A percentile compares a stretch with the other conserved stretches of the same genome.
Conservation (phyloP, 2,329 filamentous ascomycete genomes). For the Monilinia polystroma region DNA sequence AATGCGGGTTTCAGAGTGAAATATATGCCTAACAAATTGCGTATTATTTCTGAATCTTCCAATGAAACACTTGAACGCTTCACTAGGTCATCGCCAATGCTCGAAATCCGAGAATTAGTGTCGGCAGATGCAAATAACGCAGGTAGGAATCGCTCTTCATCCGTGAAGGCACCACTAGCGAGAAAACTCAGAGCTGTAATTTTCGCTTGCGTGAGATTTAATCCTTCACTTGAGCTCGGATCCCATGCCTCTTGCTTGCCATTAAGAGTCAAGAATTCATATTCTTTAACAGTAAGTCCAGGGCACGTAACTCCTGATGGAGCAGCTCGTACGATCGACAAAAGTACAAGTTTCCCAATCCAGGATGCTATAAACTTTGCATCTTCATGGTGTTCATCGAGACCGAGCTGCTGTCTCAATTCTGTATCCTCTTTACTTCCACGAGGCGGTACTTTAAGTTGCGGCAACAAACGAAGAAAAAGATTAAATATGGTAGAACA, state of each 20-base stretch:
- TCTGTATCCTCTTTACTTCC: conserved; percentile 75
- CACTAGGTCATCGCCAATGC: conserved; percentile 84
- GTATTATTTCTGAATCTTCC: conserved; percentile 64
- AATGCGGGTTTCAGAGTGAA: conserved; percentile 70
- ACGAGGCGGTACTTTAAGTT: conserved; percentile 69
- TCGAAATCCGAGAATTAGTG: conserved; percentile 74
- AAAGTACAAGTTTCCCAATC: conserved; percentile 74
- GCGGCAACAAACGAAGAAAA: conserved; percentile 71
- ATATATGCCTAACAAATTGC: conserved; percentile 70
- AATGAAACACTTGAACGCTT: conserved; percentile 76
- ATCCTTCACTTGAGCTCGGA: conserved; percentile 55
- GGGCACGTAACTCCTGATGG: conserved; percentile 44
- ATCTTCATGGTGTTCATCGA: conserved; percentile 63
- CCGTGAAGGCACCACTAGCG: conserved; percentile 80
- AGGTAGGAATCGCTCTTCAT: conserved; percentile 79
- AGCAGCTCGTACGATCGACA: conserved; percentile 49
- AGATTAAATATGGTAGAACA: conserved; percentile 75
- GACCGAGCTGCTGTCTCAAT: conserved; percentile 63
- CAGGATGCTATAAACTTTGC: conserved; percentile 70
- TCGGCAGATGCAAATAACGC: conserved; percentile 82
- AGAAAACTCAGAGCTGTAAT: conserved; percentile 68
- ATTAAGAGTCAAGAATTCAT: conserved; percentile 65
- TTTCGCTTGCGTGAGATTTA: conserved; percentile 70
- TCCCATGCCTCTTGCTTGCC: conserved; percentile 70
- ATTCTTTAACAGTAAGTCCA: conserved; percentile 64